Percentiles rank a stretch among this genome's conserved stretches.
Evolutionary conservation across 2,329 filamentous ascomycete species (phyloP).

Genomic region (Fusarium sp.): DNA sequence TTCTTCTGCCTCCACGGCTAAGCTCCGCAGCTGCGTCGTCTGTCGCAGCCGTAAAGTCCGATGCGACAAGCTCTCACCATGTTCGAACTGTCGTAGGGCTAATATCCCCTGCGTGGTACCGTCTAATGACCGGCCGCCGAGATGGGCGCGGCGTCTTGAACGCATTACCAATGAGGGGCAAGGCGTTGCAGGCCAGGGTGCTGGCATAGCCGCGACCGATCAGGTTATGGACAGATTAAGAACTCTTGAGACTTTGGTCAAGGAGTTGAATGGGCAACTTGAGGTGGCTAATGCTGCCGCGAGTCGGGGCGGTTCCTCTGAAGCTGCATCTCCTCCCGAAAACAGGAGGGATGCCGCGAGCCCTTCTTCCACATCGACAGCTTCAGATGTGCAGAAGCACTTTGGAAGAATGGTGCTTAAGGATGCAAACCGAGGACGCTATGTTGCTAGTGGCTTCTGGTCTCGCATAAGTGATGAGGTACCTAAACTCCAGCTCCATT

Average conservation of each 20-base stretch:
- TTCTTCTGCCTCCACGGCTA: slow-evolving; percentile 14
- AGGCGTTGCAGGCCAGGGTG: slow-evolving; percentile 13
- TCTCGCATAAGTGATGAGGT: slow-evolving; percentile 70
- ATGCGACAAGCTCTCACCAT: slow-evolving; percentile 70
- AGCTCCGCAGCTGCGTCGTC: slow-evolving; percentile 64
- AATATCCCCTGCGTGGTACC: slow-evolving; percentile 68
- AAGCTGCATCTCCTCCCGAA: slow-evolving; percentile 49
- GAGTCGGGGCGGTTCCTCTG: slow-evolving; percentile 48
- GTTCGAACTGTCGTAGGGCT: slow-evolving; percentile 69
- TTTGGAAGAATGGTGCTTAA: slow-evolving; percentile 65
- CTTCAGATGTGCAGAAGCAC: slow-evolving; percentile 54
- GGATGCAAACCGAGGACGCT: slow-evolving; percentile 60
- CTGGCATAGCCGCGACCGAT: slow-evolving; percentile 47
- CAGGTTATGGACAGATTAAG: slow-evolving; percentile 65
- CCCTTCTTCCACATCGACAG: slow-evolving; percentile 30
- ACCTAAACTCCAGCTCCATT: slow-evolving; percentile 19
- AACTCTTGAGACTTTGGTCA: slow-evolving; percentile 66
- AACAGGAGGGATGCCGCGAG: slow-evolving; percentile 29
- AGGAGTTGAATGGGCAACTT: slow-evolving; percentile 63
- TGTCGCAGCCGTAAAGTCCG: slow-evolving; percentile 70
- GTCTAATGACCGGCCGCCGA: slow-evolving; percentile 64
- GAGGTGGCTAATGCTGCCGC: slow-evolving; percentile 56
- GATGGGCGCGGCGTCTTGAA: slow-evolving; percentile 68
- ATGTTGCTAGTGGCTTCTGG: slow-evolving; percentile 69
- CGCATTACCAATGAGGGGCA: slow-evolving; percentile 51